Conservation (phyloP, 345 rosid genomes). For the Lumnitzera racemosa region DNA sequence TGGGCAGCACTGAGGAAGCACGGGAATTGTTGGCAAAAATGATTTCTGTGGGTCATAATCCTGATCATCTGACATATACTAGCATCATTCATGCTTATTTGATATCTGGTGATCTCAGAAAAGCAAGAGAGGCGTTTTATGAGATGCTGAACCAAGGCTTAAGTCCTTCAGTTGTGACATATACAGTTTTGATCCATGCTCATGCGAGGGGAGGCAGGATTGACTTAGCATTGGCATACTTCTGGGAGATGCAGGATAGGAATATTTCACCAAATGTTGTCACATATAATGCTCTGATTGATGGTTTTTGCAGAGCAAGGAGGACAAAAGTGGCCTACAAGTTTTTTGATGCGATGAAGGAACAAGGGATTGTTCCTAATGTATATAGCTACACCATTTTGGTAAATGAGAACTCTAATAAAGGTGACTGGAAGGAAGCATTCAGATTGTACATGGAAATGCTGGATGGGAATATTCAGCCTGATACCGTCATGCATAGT, state of each 20-base stretch:
- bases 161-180: constrained; percentile 53
- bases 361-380: constrained; percentile 46
- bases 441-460: constrained; percentile 59
- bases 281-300: constrained; percentile 61
- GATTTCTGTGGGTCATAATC: constrained; percentile 34
- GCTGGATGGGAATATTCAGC: constrained; percentile 51
- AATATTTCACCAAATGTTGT: constrained; percentile 54
- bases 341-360: constrained; percentile 49
- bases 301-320: constrained; percentile 54
- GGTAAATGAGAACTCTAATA: constrained; percentile 42
- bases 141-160: constrained; percentile 46
- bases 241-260: constrained; percentile 48
- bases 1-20: constrained; percentile 43
- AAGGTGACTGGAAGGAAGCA: constrained; percentile 50
- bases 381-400: constrained; percentile 71
- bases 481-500: constrained; percentile 48
- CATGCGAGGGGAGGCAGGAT: constrained; percentile 49
- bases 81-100: constrained; percentile 47
- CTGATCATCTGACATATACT: constrained; percentile 64
- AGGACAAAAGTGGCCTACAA: constrained; percentile 40
- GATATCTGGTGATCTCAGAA: constrained; percentile 36
- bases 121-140: constrained; percentile 39
- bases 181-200: constrained; percentile 66
- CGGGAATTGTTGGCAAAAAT: constrained; percentile 38
- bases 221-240: constrained; percentile 39